A percentile compares a stretch with the other conserved stretches of the same genome.
These are phyloP conservation scores for Ophiostoma triangulosporum DNA, from an alignment of 2,329 filamentous ascomycete species.

Conservation along the genomic window DNA sequence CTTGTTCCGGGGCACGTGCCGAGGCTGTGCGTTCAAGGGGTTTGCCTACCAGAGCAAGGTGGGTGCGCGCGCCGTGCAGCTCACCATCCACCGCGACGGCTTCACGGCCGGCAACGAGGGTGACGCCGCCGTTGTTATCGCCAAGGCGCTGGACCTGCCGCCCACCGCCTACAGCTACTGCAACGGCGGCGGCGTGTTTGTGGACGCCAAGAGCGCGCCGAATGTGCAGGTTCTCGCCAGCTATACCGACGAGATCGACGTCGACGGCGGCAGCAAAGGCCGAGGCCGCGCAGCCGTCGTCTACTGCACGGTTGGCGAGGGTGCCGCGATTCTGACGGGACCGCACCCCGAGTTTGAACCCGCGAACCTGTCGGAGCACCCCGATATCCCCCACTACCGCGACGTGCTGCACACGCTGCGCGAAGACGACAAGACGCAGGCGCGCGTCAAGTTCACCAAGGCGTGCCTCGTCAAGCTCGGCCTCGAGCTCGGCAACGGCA, in stretches of 20 bases:
- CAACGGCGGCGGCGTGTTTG: constrained; percentile 90
- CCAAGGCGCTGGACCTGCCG: constrained; percentile 27
- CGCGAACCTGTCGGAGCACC: constrained; percentile 57
- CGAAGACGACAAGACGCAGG: constrained; percentile 45
- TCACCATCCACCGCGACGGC: constrained; percentile 49
- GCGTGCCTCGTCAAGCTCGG: constrained; percentile 69
- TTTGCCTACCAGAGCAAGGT: constrained; percentile 84
- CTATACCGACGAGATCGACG: constrained; percentile 60
- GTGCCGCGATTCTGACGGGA: constrained; percentile 66
- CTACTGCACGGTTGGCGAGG: constrained; percentile 70
- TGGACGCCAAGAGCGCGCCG: constrained; percentile 53
- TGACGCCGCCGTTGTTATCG: constrained; percentile 17
- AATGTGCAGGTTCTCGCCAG: constrained; percentile 69
- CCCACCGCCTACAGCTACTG: constrained; percentile 66
- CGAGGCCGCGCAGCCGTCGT: constrained; percentile 61
- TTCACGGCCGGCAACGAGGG: constrained; percentile 26
- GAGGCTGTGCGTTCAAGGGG: constrained; percentile 75
- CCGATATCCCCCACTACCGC: constrained; percentile 54
- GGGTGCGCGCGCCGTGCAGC: constrained; percentile 58
- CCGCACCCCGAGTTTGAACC: constrained; percentile 93
- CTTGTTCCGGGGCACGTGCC: constrained; percentile 78
- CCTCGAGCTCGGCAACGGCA: constrained; percentile 59
- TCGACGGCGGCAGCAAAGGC: constrained; percentile 48
- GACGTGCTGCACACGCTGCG: constrained; percentile 54
- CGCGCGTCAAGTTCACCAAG: constrained; percentile 62